phyloP scores from a whole-genome alignment of 202 grass and related monocot species.

The Panicum virgatum region DNA sequence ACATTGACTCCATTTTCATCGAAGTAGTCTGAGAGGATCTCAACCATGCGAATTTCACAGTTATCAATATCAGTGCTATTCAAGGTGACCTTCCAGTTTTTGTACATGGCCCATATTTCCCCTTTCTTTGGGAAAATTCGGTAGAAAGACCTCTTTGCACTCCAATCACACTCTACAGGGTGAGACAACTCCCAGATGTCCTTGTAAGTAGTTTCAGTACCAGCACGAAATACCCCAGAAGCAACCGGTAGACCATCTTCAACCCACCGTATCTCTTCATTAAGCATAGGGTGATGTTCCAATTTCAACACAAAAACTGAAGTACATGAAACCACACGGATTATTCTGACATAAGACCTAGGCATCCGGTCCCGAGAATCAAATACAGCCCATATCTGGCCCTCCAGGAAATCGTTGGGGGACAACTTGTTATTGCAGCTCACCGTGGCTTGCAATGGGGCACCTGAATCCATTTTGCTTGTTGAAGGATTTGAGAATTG shows the following conservation, averaged over 20 bases:
- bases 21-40: conserved; percentile 74
- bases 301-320: conserved; percentile 63
- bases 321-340: conserved; percentile 49
- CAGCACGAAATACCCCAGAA: conserved; percentile 69
- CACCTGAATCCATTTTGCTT: conserved; percentile 36
- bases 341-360: conserved; percentile 73
- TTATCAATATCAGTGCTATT: conserved; percentile 55
- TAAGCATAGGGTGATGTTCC: conserved; percentile 74
- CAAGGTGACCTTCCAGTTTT: conserved; percentile 57
- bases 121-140: conserved; percentile 80
- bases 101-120: conserved; percentile 75
- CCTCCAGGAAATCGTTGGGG: conserved; percentile 53
- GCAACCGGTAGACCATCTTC: conserved; percentile 64
- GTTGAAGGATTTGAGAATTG: conserved; percentile 51
- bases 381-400: conserved; percentile 73
- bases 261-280: conserved; percentile 80
- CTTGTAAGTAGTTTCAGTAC: conserved; percentile 49
- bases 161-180: conserved; percentile 64
- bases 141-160: conserved; percentile 67
- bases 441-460: conserved; percentile 9
- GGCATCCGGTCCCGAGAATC: conserved; percentile 64
- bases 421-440: conserved; percentile 44
- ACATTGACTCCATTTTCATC: conserved; percentile 66
- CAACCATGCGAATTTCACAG: conserved; percentile 72
- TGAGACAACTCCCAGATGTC: conserved; percentile 74